phyloP scores from a whole-genome alignment of 2,329 filamentous ascomycete genomes.

The Phaeoacremonium minimum region DNA sequence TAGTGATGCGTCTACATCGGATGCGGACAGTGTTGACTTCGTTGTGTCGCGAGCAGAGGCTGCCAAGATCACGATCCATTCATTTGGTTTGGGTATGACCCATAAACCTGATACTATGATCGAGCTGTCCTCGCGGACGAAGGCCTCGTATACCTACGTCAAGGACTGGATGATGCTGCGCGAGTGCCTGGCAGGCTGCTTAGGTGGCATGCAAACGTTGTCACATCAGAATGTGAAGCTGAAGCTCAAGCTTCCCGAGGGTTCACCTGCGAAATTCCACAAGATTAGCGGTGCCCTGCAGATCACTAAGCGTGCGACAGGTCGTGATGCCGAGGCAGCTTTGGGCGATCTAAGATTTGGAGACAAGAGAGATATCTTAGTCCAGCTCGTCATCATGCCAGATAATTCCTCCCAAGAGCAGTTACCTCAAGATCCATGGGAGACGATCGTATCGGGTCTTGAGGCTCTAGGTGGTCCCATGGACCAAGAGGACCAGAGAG shows the following conservation, averaged over 20 bases:
- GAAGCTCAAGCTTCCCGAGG: slow-evolving; percentile 88
- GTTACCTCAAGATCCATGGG: slow-evolving; percentile 91
- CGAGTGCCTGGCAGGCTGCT: slow-evolving; percentile 88
- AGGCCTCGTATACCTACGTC: slow-evolving; percentile 95
- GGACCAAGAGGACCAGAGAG: slow-evolving; percentile 80
- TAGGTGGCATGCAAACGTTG: slow-evolving; percentile 85
- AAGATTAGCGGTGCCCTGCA: slow-evolving; percentile 97
- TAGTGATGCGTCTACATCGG: slow-evolving; percentile 92
- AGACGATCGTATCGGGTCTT: slow-evolving; percentile 90
- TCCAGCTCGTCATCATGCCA: slow-evolving; percentile 87
- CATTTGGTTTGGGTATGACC: slow-evolving; percentile 91
- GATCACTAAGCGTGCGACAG: slow-evolving; percentile 92
- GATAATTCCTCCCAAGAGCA: slow-evolving; percentile 80
- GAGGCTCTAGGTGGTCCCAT: slow-evolving; percentile 87
- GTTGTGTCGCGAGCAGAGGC: slow-evolving; percentile 95
- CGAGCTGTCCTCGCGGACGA: slow-evolving; percentile 89
- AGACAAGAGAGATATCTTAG: slow-evolving; percentile 88
- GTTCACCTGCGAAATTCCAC: slow-evolving; percentile 95
- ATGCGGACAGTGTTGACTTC: slow-evolving; percentile 94
- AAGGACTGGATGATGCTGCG: slow-evolving; percentile 99
- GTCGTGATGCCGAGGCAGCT: slow-evolving; percentile 87
- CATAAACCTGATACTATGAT: slow-evolving; percentile 99
- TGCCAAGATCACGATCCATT: slow-evolving; percentile 91
- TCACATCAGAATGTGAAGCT: slow-evolving; percentile 99
- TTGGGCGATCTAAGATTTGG: slow-evolving; percentile 91